Base-by-base conservation (phyloP, 164 flowering plant species). In the Dillenia suffruticosa region DNA sequence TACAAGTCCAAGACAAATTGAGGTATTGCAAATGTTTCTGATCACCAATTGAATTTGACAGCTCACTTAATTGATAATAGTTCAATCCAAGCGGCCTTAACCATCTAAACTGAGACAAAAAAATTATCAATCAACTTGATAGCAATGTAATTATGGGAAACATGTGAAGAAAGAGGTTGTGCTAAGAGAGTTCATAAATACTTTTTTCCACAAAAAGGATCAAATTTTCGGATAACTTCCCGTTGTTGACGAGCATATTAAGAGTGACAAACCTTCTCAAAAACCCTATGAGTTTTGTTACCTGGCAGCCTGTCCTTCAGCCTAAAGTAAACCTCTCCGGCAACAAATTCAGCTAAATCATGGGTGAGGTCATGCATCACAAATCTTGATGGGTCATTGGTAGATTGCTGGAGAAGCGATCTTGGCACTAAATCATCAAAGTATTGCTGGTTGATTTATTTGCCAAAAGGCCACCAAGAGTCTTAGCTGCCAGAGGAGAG, bases 31-130 rank as follows among this genome's bases (percentile, higher is more conserved):
- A 15, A 48, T 19, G 9, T 8, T 8, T 43, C 19, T 43, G 17
- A 11, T 44, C 17, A 5, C 47, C 17, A 57, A 57, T n/a, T 9
- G 47, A 57, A 14, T 9, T 14, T 43, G 59, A 19, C 24, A 57
- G 16, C 17, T 57, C 19, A 9, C 1, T 57, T 17, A 57, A 14
- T 10, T 43, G 0, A 12, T 46, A 43, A 1, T 8, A 13, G n/a
- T 47, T 57, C 48, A 57, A 44, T n/a, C 45, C 47, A 17, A 57
- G 45, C 47, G 43, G 47, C 8, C 59, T 16, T 44, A 57, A 48
- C 13, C 5, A 22, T 47, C 16, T 12, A 40, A 59, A 19, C 13
- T 59, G 11, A 15, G 22, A 15, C 19, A 59, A 59, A 14, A 48
- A 14, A 48, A n/a, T 22, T 14, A 2, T 12, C 17, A 48, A 59